A percentile compares a stretch with the other conserved stretches of the same genome.
These are phyloP conservation scores for Aquilaria agallochum DNA, from an alignment of 441 rosid genomes.

Conservation along the genomic window DNA sequence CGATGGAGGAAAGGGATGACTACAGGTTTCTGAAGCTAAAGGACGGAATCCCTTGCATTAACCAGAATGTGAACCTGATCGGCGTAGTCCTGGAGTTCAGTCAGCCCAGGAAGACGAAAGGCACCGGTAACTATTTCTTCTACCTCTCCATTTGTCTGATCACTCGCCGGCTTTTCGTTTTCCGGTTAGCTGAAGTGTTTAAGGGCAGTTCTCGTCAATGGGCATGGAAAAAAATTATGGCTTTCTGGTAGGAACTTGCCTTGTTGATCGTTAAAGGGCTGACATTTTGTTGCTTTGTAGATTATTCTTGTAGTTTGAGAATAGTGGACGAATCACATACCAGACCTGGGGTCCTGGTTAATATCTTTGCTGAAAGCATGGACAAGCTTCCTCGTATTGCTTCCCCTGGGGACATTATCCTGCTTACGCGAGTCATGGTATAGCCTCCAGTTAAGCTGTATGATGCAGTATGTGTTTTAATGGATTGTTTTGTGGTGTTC, in stretches of 20 bases:
- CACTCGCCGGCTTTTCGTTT: no score
- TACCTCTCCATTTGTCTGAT: neutral
- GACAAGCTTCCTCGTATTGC: slow-evolving; percentile 41
- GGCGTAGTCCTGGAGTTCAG: slow-evolving; percentile 44
- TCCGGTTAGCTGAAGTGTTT: no score
- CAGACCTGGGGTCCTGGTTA: slow-evolving; percentile 39
- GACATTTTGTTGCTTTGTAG: slow-evolving; percentile 27
- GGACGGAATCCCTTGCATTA: slow-evolving; percentile 38
- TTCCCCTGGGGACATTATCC: slow-evolving; percentile 51
- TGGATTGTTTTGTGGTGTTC: neutral
- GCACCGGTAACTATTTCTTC: slow-evolving; percentile 33
- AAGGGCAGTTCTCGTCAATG: no score
- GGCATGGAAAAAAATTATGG: no score
- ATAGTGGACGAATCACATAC: slow-evolving; percentile 41
- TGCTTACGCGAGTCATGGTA: slow-evolving; percentile 48
- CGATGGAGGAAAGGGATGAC: slow-evolving; percentile 33
- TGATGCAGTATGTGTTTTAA: neutral
- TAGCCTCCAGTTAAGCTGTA: neutral
- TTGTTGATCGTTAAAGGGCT: no score
- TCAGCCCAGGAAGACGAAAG: slow-evolving; percentile 31
- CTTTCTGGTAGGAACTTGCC: no score
- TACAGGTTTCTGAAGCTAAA: slow-evolving; percentile 36
- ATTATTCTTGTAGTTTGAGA: slow-evolving; percentile 41
- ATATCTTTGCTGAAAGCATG: slow-evolving; percentile 29
- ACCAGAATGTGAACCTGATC: slow-evolving; percentile 44